phyloP scores from a whole-genome alignment of 148 eudicot genomes.

The Diospyros lotus region DNA sequence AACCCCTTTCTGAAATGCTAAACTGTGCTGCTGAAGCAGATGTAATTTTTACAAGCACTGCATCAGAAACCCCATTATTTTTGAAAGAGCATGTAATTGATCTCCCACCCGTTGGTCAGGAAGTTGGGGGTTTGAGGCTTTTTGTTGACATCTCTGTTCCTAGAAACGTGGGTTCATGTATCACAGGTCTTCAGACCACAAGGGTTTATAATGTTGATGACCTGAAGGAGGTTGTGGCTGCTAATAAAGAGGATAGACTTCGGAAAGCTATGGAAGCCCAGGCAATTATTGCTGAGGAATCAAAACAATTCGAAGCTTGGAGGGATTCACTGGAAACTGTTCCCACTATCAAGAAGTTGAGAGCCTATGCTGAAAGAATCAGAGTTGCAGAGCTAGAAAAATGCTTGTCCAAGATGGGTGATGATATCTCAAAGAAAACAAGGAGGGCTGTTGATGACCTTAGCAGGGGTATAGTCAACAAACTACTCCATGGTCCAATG shows the following conservation, averaged over 20 bases:
- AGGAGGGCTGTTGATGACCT: conserved; percentile 79
- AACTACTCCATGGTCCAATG: conserved; percentile 92
- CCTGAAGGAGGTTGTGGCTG: conserved; percentile 93
- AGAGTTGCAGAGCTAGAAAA: conserved; percentile 78
- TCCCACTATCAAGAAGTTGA: conserved; percentile 84
- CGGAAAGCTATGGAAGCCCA: conserved; percentile 93
- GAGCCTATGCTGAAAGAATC: conserved; percentile 92
- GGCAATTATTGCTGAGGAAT: conserved; percentile 64
- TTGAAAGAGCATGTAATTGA: conserved; percentile 51
- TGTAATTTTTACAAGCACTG: conserved; percentile 87
- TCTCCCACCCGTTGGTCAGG: conserved; percentile 54
- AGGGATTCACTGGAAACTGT: conserved; percentile 93
- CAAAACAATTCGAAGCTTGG: conserved; percentile 86
- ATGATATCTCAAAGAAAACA: conserved; percentile 64
- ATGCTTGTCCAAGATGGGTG: conserved; percentile 75
- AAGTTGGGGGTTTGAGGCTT: conserved; percentile 66
- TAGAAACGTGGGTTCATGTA: conserved; percentile 80
- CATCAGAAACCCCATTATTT: conserved; percentile 68
- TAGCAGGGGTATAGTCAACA: conserved; percentile 85
- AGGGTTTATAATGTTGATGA: conserved; percentile 84
- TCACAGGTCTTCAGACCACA: conserved; percentile 48
- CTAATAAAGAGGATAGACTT: conserved; percentile 83
- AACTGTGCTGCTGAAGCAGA: conserved; percentile 77
- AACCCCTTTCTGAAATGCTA: conserved; percentile 72
- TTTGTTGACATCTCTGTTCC: conserved; percentile 93